Percentiles rank a stretch among this genome's conserved stretches.
Evolutionary conservation across 345 rosid species (phyloP).

Genomic region (Orychophragmus violaceus): DNA sequence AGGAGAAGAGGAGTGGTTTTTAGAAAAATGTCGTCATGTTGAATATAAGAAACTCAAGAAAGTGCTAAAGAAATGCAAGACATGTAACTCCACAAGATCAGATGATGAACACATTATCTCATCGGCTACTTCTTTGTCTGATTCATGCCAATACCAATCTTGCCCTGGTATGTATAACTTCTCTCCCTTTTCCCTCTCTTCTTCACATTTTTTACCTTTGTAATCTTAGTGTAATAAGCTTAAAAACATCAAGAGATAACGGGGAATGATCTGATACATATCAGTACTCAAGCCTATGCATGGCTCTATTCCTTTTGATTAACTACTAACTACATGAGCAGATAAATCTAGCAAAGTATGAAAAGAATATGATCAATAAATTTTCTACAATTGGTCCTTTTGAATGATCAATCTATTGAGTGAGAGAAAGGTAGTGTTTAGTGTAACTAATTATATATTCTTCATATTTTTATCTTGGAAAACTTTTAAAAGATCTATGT

Average conservation of each 20-base stretch:
- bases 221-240: neutral
- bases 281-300: neutral
- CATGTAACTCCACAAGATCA: constrained; percentile 33
- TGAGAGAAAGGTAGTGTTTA: too few species aligned
- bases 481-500: too few species aligned
- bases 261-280: neutral
- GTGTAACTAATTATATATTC: too few species aligned
- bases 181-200: neutral
- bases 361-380: neutral
- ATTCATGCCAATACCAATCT: constrained; percentile 41
- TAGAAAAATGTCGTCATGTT: constrained; percentile 61
- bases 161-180: constrained; percentile 48
- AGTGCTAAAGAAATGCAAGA: constrained; percentile 67
- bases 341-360: neutral
- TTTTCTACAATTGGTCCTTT: neutral
- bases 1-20: constrained; percentile 57
- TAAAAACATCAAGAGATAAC: neutral
- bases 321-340: neutral
- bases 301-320: neutral
- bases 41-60: constrained; percentile 84
- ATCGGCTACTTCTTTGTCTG: constrained; percentile 8
- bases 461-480: too few species aligned
- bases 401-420: too few species aligned
- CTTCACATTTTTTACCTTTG: neutral
- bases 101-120: constrained; percentile 23